Conservation (phyloP, 805 yeast genomes). For the Teunomyces gatunensis region DNA sequence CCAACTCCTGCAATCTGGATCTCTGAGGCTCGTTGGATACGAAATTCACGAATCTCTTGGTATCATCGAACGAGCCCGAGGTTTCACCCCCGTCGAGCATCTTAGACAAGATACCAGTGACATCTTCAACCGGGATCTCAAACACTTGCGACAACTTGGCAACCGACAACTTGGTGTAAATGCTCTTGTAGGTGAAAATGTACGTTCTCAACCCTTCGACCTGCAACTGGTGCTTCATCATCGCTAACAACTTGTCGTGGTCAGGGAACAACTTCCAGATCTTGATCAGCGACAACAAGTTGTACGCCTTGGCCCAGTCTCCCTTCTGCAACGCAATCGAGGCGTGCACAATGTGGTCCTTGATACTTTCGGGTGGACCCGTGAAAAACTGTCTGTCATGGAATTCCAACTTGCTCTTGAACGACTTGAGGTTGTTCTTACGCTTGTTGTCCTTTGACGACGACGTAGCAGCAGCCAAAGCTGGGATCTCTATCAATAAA, state of each 20-base stretch:
- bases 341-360: conserved; percentile 90
- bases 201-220: conserved; percentile 91
- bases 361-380: conserved; percentile 96
- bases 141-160: conserved; percentile 63
- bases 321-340: conserved; percentile 86
- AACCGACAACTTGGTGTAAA: conserved; percentile 72
- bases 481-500: conserved; percentile 87
- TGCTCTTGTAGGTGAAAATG: conserved; percentile 76
- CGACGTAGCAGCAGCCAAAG: conserved; percentile 67
- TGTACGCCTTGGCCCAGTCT: conserved; percentile 79
- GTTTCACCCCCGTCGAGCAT: conserved; percentile 80
- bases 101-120: conserved; percentile 63
- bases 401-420: conserved; percentile 86
- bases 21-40: conserved; percentile 70
- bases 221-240: conserved; percentile 78
- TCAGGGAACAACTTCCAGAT: conserved; percentile 84
- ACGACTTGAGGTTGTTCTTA: conserved; percentile 67
- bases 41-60: conserved; percentile 60
- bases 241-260: conserved; percentile 60
- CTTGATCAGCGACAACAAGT: conserved; percentile 70
- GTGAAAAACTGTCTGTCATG: conserved; percentile 92
- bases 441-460: conserved; percentile 57
- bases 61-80: conserved; percentile 69
- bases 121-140: conserved; percentile 54
- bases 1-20: conserved; percentile 82